Base-by-base conservation (phyloP, 306 rosid species). In the Delonix regia region DNA sequence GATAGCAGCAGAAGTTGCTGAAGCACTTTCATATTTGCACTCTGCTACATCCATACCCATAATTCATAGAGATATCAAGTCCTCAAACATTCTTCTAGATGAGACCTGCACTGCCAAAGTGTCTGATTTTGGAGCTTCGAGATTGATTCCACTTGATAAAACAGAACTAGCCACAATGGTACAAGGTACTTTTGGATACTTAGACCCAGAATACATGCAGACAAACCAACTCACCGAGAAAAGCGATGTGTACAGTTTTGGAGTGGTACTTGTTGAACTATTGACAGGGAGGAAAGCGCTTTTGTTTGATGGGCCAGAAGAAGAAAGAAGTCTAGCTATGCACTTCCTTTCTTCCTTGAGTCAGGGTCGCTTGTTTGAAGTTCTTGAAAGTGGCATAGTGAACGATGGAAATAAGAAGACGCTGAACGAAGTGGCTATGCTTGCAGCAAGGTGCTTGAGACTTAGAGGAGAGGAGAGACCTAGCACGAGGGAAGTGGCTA, bases 161-260 rank as follows among this genome's bases (percentile, higher is more conserved):
- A 63, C 67, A 1, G 73, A 84, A 22, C 4, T 88, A 21, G 77
- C 79, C 28, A 86, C 87, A 1, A 65, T 86, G 76, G 88, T 88
- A 45, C 84, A 84, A 84, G 88, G 90, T 41, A 88, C 88, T 16
- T 41, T 84, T 0, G 88, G 90, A 1, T 88, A 88, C 44, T 49
- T 88, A 2, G 87, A 88, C 25, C 87, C 87, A 0, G 86, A 88
- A 28, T 88, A 80, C 45, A 38, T 86, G 74, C 80, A 55, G 2
- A 84, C 84, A 19, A 82, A 81, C 38, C 82, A 84, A 49, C 55
- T 88, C 18, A 84, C 87, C 0, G 87, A 82, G 9, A 84, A 88
- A 19, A 88, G 90, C 28, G 90, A 86, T 41, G 92, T 88, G 0
- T 86, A 86, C 11, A 88, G 90, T 67, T 88, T 88, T 34, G 88